Base-by-base conservation (phyloP, 768 basidiomycete species). In the Termitomyces sp. region DNA sequence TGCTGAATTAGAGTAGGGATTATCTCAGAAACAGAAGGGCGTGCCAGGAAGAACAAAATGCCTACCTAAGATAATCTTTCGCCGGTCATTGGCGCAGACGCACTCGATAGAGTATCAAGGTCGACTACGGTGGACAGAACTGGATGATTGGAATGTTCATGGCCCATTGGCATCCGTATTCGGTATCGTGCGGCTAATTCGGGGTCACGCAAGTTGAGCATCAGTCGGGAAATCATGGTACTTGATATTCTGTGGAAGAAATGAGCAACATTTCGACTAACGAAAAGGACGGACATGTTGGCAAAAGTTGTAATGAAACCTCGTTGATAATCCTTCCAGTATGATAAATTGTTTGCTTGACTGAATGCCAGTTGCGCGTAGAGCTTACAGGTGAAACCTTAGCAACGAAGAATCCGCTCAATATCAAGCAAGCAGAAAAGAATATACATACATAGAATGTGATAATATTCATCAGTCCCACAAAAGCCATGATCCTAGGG, bases 181-280 rank as follows among this genome's bases (percentile, higher is more conserved):
- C 26, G 48, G 30, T 51, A 35, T 22, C 50, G 57, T 38, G 47
- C 46, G 9, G 43, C 19, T 37, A 69, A 35, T 42, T 58, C 57
- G 49, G 68, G 70, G 48, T 71, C 62, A 15, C 70, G 67, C 6
- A 71, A 57, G 56, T 71, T 70, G 5, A 71, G 60, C 60, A 69
- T 66, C 43, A 34, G 12, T 34, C n/a, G 63, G 10, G 68, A 68
- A 45, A 68, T 63, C 66, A 69, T 65, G 17, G 61, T 63, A 4
- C 68, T 70, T 45, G 70, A 68, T 22, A 69, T 58, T 45, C 67
- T 71, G 43, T 12, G 17, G 34, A 15, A n/a, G 41, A 1, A 22
- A 37, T 43, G 37, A 46, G 46, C 42, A 26, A 14, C 5, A 7
- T 30, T 24, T 3, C 11, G 17, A 14, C 40, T 21, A 10, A 21